Base-by-base conservation (phyloP, 768 basidiomycete genomes). In the Agrocybe praecox region DNA sequence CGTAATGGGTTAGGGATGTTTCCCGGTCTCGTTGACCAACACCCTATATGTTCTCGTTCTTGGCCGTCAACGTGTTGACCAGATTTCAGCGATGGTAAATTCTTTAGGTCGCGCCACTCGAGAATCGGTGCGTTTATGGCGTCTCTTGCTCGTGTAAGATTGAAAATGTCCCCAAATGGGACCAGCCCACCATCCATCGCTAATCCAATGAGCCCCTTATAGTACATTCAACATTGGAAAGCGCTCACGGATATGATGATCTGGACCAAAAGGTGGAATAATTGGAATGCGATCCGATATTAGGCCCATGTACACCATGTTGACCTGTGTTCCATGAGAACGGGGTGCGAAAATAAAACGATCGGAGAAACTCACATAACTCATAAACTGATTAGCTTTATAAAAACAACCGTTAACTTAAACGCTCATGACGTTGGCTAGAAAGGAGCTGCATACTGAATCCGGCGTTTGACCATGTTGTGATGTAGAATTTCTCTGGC, bases 381-480 rank as follows among this genome's bases (percentile, higher is more conserved):
- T 68, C 53, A 74, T 72, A 32, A 76, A 71, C 53, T 74, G 69
- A 64, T 74, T 74, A 47, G 74, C 74, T 74, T 53, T 4, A 19
- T 36, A 9, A 32, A 21, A 6, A 24, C 23, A 52, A 19, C 9
- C 10, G 14, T 22, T 14, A 22, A 36, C 32, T 44, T 49, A 14
- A 21, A 49, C n/a, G 23, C 19, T 9, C 22, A 33, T 10, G 32
- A 32, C 17, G 33, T 32, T 23, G 22, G n/a, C 21, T 3, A 23
- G 14, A 50, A 22, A 11, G 18, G 52, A 40, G 36, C 26, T 18
- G 72, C 77, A 57, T 54, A 79, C 79, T 85, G 74, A 84, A 84
- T 19, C 84, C 84, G 5, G 81, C 83, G 52, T 75, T 78, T 6
- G 78, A 69, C 81, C 81, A 84, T 12, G 81, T 75, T 0, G 84